These are phyloP conservation scores for Globisporangium paroecandrum DNA, from an alignment of 352 stramenopile genomes.

Conservation along the genomic window DNA sequence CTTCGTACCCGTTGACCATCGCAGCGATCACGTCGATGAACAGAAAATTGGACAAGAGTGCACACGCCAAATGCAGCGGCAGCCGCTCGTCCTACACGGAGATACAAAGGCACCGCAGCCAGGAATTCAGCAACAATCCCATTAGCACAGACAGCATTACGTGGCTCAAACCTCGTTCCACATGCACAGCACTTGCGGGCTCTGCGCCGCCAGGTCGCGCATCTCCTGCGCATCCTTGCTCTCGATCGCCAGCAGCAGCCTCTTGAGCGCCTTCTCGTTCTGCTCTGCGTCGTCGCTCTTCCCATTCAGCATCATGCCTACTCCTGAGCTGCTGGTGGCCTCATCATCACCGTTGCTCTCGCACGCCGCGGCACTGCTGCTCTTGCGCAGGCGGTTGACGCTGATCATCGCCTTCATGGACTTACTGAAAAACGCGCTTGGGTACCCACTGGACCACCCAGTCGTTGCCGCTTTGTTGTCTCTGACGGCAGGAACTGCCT, in stretches of 20 bases:
- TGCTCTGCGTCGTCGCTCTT: constrained; percentile 22
- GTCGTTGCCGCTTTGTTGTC: neutral
- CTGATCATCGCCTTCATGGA: constrained; percentile 60
- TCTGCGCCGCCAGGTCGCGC: constrained; percentile 29
- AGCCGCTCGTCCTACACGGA: constrained; percentile 34
- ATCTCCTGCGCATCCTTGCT: constrained; percentile 55
- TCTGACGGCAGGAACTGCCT: neutral
- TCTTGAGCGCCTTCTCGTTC: constrained; percentile 20
- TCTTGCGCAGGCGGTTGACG: constrained; percentile 15
- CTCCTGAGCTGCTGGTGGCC: neutral
- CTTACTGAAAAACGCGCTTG: constrained; percentile 36
- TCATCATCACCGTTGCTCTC: neutral
- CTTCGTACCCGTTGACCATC: constrained; percentile 36
- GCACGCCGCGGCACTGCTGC: neutral
- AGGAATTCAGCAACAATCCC: neutral
- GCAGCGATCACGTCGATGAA: constrained; percentile 56
- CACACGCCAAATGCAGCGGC: constrained; percentile 54
- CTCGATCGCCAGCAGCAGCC: constrained; percentile 32
- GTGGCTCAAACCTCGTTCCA: constrained; percentile 22
- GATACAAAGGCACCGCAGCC: neutral
- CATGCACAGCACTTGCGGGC: constrained; percentile 29
- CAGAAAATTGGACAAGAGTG: constrained; percentile 40
- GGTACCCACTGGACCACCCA: constrained; percentile 29
- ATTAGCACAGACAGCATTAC: neutral
- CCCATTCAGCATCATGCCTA: neutral